Conservation (phyloP, 2,329 filamentous ascomycete genomes). For the Fusarium dimerum region DNA sequence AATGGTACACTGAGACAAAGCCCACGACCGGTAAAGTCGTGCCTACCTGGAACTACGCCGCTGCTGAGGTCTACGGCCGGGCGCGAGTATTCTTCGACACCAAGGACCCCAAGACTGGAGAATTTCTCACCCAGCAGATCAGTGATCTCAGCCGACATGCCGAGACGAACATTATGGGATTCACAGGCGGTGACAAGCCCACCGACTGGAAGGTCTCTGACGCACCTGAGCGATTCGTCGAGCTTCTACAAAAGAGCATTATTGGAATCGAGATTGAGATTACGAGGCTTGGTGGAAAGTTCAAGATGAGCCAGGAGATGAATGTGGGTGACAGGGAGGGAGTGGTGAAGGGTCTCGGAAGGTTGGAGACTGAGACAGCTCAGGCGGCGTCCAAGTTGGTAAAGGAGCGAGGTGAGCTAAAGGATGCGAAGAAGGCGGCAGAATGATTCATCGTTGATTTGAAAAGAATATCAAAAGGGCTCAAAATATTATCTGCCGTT, state of each 20-base stretch:
- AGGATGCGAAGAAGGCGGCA: slow-evolving; percentile 18
- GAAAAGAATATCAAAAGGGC: neutral
- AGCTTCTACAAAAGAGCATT: slow-evolving; percentile 58
- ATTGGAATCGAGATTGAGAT: slow-evolving; percentile 63
- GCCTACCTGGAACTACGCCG: slow-evolving; percentile 71
- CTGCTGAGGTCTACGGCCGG: slow-evolving; percentile 63
- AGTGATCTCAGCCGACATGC: slow-evolving; percentile 51
- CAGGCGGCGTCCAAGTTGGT: slow-evolving; percentile 36
- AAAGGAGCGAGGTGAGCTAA: slow-evolving; percentile 30
- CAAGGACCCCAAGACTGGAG: slow-evolving; percentile 42
- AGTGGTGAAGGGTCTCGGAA: slow-evolving; percentile 56
- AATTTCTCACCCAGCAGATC: slow-evolving; percentile 52
- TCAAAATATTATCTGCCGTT: no score
- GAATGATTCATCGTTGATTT: neutral
- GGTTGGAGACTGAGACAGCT: slow-evolving; percentile 33
- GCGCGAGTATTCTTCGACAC: slow-evolving; percentile 55
- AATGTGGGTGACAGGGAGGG: slow-evolving; percentile 53
- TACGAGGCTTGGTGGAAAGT: slow-evolving; percentile 58
- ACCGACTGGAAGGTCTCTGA: slow-evolving; percentile 56
- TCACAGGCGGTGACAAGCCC: slow-evolving; percentile 40
- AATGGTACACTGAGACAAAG: slow-evolving; percentile 68
- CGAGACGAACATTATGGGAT: slow-evolving; percentile 59
- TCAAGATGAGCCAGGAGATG: slow-evolving; percentile 68
- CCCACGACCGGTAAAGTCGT: slow-evolving; percentile 65
- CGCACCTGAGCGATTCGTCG: slow-evolving; percentile 57